Percentiles rank a stretch among this genome's conserved stretches.
These are phyloP conservation scores for Paspalum notatum DNA, from an alignment of 176 grass and related monocot species.

Conservation along the genomic window DNA sequence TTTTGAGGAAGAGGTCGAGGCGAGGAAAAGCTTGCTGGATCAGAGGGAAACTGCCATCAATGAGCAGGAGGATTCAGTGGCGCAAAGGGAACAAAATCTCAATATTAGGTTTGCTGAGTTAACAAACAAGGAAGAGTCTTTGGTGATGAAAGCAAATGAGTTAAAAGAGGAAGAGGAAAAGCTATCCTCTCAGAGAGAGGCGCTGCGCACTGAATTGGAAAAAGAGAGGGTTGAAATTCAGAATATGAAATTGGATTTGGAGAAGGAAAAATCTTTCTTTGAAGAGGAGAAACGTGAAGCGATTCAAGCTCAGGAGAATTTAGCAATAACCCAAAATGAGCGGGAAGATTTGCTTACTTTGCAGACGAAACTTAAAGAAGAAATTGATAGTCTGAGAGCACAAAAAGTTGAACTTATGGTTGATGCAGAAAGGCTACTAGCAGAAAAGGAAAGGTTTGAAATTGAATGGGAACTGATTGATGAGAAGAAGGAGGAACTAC, in stretches of 20 bases:
- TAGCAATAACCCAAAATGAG: constrained; percentile 75
- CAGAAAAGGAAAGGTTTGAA: constrained; percentile 95
- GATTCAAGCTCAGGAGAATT: constrained; percentile 51
- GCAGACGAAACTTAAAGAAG: constrained; percentile 86
- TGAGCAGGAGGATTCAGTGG: constrained; percentile 45
- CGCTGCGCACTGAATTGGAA: constrained; percentile 30
- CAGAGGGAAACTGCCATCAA: constrained; percentile 57
- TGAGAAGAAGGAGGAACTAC: constrained; percentile 81
- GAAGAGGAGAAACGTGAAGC: constrained; percentile 69
- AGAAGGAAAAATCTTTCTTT: constrained; percentile 62
- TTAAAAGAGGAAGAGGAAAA: constrained; percentile 58
- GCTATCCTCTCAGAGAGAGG: constrained; percentile 45
- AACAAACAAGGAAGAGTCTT: constrained; percentile 59
- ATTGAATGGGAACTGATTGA: constrained; percentile 93
- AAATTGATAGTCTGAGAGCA: constrained; percentile 92
- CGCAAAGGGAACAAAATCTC: constrained; percentile 47
- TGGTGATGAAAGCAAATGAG: constrained; percentile 56
- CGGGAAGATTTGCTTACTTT: constrained; percentile 61
- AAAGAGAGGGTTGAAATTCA: constrained; percentile 64
- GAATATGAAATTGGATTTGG: constrained; percentile 66
- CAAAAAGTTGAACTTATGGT: constrained; percentile 65
- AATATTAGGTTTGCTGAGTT: constrained; percentile 50
- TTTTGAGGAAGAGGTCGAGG: constrained; percentile 60
- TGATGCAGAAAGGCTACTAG: constrained; percentile 80
- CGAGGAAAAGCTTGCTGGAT: constrained; percentile 46